Conservation (phyloP, 305 asterid species). For the Solanum hybrid region DNA sequence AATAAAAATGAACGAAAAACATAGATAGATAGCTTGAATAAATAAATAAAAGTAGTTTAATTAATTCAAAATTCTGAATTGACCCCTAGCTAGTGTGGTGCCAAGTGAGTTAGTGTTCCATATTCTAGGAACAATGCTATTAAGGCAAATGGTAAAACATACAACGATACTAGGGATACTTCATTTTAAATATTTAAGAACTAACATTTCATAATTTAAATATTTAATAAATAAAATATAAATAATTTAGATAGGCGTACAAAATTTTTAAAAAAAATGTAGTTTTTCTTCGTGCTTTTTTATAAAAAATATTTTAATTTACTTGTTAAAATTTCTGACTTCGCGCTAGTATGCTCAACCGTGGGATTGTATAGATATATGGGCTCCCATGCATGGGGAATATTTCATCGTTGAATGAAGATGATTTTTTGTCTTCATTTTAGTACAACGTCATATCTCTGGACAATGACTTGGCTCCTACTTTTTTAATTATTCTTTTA, state of each 20-base stretch:
- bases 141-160: neutral
- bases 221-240: neutral
- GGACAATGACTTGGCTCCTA: neutral
- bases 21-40: neutral
- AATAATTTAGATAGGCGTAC: neutral
- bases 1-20: too few species aligned
- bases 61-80: neutral
- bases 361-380: neutral
- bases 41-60: neutral
- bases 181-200: neutral
- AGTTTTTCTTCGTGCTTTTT: neutral
- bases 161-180: neutral
- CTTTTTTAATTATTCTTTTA: neutral
- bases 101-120: neutral
- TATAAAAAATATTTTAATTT: neutral
- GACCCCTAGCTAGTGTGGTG: neutral
- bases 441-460: neutral
- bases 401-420: slow-evolving; percentile 29
- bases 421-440: slow-evolving; percentile 18
- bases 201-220: neutral
- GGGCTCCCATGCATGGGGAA: slow-evolving; percentile 55
- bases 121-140: neutral
- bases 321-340: neutral
- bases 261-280: too few species aligned
- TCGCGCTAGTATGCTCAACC: neutral